Percentiles rank a stretch among this genome's conserved stretches.
Evolutionary conservation across 768 basidiomycete genomes (phyloP).

Genomic region (Boletus rubescentipes): DNA sequence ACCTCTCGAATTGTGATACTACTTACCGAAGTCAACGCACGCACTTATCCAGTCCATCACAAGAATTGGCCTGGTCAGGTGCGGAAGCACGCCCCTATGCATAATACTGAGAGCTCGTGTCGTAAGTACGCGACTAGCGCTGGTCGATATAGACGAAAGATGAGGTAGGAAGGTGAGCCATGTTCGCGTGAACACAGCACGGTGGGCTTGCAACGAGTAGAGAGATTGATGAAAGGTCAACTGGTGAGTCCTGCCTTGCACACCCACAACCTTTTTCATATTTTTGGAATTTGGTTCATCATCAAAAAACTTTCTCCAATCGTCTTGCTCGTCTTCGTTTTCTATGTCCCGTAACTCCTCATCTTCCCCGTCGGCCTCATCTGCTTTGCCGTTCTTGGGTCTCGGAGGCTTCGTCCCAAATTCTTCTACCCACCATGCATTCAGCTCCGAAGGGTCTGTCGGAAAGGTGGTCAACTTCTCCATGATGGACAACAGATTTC

Average conservation of each 20-base stretch:
- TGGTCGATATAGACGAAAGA: conserved; percentile 41
- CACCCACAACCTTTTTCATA: conserved; percentile 37
- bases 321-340: conserved; percentile 44
- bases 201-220: conserved; percentile 74
- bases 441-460: conserved; percentile 62
- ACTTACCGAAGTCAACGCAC: conserved; percentile 77
- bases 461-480: conserved; percentile 75
- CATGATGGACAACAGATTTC: conserved; percentile 63
- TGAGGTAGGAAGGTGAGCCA: conserved; percentile 75
- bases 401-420: conserved; percentile 58
- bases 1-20: not conserved
- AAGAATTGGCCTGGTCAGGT: conserved; percentile 71
- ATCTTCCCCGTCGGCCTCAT: conserved; percentile 35
- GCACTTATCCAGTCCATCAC: conserved; percentile 92
- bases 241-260: conserved; percentile 51
- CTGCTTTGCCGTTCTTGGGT: conserved; percentile 42
- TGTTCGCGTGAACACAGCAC: conserved; percentile 75
- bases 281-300: conserved; percentile 46
- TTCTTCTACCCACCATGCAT: conserved; percentile 77
- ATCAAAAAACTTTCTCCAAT: conserved; percentile 88
- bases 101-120: conserved; percentile 70
- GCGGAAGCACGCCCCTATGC: conserved; percentile 81
- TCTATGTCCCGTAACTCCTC: conserved; percentile 36
- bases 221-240: conserved; percentile 76
- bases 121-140: conserved; percentile 38